These are phyloP conservation scores for Puccinia novopanici DNA, from an alignment of 1,284 basidiomycete genomes.

Conservation along the genomic window DNA sequence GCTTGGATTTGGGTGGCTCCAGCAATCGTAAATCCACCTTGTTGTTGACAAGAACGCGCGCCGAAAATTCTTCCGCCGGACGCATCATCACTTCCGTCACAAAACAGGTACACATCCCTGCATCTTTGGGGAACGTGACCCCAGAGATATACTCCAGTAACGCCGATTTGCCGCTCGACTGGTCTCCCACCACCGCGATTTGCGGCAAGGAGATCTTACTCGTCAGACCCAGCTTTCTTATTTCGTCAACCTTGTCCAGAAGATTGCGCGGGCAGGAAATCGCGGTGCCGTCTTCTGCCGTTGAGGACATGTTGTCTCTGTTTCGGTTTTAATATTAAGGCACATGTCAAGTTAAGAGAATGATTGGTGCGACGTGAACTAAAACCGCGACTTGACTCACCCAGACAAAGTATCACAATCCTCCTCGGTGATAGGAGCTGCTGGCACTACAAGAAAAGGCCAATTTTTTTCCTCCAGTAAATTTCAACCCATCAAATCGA, in stretches of 20 bases:
- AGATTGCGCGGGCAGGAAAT: constrained; percentile 1
- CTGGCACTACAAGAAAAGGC: no score
- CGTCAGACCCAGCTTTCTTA: neutral
- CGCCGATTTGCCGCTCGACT: constrained; percentile 95
- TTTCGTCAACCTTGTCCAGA: constrained; percentile 9
- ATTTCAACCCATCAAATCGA: no score
- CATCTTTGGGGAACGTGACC: constrained; percentile 96
- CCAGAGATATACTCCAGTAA: constrained; percentile 96
- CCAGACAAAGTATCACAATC: no score
- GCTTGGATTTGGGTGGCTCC: constrained; percentile 65
- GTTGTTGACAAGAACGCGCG: neutral
- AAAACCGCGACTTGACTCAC: no score
- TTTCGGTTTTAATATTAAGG: neutral
- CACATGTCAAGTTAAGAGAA: no score
- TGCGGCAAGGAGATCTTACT: constrained; percentile 67
- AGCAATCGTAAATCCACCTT: constrained; percentile 61
- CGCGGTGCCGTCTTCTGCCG: neutral
- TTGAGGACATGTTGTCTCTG: neutral
- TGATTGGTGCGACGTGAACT: no score
- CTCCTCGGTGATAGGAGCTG: no score
- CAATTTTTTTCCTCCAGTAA: no score
- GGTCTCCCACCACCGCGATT: constrained; percentile 96
- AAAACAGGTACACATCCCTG: constrained; percentile 98
- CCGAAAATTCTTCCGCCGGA: constrained; percentile 61
- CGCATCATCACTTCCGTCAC: constrained; percentile 97